A percentile compares a stretch with the other conserved stretches of the same genome.
phyloP scores from a whole-genome alignment of 768 basidiomycete species.

The Steccherinum ochraceum region DNA sequence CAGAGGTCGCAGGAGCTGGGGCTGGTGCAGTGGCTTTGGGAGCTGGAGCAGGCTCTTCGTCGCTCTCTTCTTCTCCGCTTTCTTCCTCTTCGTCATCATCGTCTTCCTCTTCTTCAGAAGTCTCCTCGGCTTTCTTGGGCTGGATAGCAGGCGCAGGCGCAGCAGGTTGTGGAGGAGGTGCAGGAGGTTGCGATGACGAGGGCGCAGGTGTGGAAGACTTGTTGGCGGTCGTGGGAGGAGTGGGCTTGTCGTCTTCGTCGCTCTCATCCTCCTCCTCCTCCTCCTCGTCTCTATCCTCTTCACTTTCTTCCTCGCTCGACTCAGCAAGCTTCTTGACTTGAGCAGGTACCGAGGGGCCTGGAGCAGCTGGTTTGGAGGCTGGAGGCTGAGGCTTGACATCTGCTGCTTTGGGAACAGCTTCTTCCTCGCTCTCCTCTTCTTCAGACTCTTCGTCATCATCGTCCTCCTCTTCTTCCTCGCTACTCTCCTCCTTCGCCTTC shows the following conservation, averaged over 20 bases:
- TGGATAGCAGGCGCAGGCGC: not conserved
- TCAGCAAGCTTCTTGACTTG: too few species aligned
- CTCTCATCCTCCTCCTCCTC: slow-evolving; percentile 5
- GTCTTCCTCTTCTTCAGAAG: slow-evolving; percentile 9
- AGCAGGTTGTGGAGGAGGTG: not conserved
- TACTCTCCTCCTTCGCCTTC: slow-evolving; percentile 17
- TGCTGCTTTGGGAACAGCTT: not conserved
- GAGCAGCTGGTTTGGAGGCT: not conserved
- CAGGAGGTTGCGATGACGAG: not conserved
- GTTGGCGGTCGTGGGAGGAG: not conserved
- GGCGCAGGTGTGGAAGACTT: not conserved
- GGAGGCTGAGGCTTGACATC: not conserved
- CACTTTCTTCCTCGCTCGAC: not conserved
- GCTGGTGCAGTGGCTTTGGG: not conserved
- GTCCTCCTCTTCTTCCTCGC: slow-evolving; percentile 17
- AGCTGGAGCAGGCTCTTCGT: not conserved
- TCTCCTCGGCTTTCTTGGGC: too few species aligned
- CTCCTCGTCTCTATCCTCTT: not conserved
- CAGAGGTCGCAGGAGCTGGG: not conserved
- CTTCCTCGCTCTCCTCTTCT: slow-evolving; percentile 5
- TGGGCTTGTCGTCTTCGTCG: not conserved
- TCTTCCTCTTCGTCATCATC: slow-evolving; percentile 23
- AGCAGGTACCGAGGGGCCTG: too few species aligned
- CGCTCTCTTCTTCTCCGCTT: slow-evolving; percentile 22
- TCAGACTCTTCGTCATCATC: slow-evolving; percentile 18